phyloP scores from a whole-genome alignment of 768 basidiomycete species.

The Mrakia frigida region DNA sequence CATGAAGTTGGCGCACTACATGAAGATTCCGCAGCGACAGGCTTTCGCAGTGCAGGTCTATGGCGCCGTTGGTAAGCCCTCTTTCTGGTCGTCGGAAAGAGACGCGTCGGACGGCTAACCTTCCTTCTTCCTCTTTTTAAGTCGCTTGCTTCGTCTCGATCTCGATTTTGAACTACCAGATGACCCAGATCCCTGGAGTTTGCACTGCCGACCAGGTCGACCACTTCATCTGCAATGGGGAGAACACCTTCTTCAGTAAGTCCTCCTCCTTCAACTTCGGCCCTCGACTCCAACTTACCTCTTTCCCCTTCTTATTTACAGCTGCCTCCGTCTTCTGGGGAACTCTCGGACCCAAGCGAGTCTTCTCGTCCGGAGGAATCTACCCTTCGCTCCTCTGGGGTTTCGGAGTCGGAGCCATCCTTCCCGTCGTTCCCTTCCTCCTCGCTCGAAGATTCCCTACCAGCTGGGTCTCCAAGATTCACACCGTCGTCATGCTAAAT shows the following conservation, averaged over 20 bases:
- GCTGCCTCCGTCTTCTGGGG: conserved; percentile 42
- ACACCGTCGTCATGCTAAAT: background rate
- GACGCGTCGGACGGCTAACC: too few species aligned
- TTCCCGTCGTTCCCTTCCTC: conserved; percentile 75
- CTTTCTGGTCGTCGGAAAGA: too few species aligned
- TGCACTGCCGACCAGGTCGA: conserved; percentile 42
- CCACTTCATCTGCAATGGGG: conserved; percentile 26
- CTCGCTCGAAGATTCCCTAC: conserved; percentile 56
- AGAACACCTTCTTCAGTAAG: conserved; percentile 48
- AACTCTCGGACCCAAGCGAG: conserved; percentile 46
- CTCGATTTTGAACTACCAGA: conserved; percentile 34
- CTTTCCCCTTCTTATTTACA: too few species aligned
- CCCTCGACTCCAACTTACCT: too few species aligned
- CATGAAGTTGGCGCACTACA: conserved; percentile 60
- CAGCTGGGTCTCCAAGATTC: conserved; percentile 12
- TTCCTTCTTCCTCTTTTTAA: background rate
- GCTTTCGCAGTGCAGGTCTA: conserved; percentile 53
- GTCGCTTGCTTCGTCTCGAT: conserved; percentile 38
- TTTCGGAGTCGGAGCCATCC: conserved; percentile 67
- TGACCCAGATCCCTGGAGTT: conserved; percentile 49
- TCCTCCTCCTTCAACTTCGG: too few species aligned
- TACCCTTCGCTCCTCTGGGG: conserved; percentile 54
- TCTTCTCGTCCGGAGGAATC: conserved; percentile 44
- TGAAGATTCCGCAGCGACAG: conserved; percentile 71
- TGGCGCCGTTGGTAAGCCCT: too few species aligned